A percentile compares a stretch with the other conserved stretches of the same genome.
Evolutionary conservation across 2,329 filamentous ascomycete genomes (phyloP).

Genomic region (Hypoxylon sp.): DNA sequence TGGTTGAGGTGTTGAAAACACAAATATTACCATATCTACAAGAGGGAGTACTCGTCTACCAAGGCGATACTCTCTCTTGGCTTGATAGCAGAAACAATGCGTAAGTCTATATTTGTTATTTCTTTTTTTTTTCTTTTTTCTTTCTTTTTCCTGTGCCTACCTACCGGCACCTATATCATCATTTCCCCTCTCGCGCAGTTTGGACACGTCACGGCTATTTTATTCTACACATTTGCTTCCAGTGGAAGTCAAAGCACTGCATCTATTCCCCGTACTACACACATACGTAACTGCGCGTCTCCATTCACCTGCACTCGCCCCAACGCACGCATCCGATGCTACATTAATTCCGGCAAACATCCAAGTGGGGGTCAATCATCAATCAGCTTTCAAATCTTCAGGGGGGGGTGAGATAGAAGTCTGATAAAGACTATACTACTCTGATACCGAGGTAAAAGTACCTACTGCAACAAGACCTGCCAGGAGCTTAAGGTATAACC

Average conservation of each 20-base stretch:
- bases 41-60: slow-evolving; percentile 39
- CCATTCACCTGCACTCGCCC: slow-evolving; percentile 20
- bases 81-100: slow-evolving; percentile 31
- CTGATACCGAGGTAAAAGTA: not conserved
- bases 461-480: not conserved
- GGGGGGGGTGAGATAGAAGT: slow-evolving; percentile 24
- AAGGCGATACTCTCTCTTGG: slow-evolving; percentile 32
- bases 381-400: slow-evolving; percentile 25
- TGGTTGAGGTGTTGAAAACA: slow-evolving; percentile 19
- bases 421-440: slow-evolving; percentile 5
- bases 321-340: slow-evolving; percentile 37
- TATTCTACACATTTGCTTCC: slow-evolving; percentile 10
- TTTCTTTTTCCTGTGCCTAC: not conserved
- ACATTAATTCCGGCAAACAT: slow-evolving; percentile 43
- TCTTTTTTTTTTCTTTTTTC: not conserved
- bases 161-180: not conserved
- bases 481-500: not conserved
- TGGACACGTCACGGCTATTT: slow-evolving; percentile 13
- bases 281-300: slow-evolving; percentile 6
- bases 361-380: slow-evolving; percentile 36
- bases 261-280: slow-evolving; percentile 1
- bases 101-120: slow-evolving; percentile 29
- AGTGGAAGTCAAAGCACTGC: slow-evolving; percentile 27
- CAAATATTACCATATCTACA: not conserved
- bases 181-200: not conserved